phyloP scores from a whole-genome alignment of 2,329 filamentous ascomycete genomes.

The Sporothrix euskadiensis region DNA sequence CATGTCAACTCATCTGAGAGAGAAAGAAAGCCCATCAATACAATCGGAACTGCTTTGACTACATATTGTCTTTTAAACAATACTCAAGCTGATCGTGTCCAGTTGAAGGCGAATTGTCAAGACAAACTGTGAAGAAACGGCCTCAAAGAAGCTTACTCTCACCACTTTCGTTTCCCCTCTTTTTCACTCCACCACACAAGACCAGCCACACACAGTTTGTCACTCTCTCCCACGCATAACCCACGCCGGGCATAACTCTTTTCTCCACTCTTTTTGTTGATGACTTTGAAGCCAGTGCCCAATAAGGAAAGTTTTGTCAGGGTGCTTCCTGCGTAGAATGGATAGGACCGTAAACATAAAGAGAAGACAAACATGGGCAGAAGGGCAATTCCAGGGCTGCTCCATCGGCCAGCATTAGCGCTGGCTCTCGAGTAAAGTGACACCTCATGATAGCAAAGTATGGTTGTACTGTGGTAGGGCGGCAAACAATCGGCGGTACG shows the following conservation, averaged over 20 bases:
- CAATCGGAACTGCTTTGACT: background rate
- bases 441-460: background rate
- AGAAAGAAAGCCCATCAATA: background rate
- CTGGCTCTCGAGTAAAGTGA: background rate
- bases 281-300: background rate
- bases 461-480: background rate
- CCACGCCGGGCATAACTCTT: background rate
- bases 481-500: background rate
- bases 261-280: background rate
- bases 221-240: background rate
- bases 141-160: background rate
- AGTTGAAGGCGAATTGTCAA: background rate
- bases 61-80: background rate
- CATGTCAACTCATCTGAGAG: background rate
- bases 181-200: background rate
- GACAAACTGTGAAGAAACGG: background rate
- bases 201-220: background rate
- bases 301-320: slow-evolving; percentile 2
- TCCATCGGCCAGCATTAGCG: slow-evolving; percentile 10
- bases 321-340: background rate
- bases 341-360: too few relatives aligned
- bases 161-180: background rate
- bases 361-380: background rate
- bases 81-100: background rate
- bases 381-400: background rate